phyloP scores from a whole-genome alignment of 73 alveolate genomes.

The Effrenium voratum region DNA sequence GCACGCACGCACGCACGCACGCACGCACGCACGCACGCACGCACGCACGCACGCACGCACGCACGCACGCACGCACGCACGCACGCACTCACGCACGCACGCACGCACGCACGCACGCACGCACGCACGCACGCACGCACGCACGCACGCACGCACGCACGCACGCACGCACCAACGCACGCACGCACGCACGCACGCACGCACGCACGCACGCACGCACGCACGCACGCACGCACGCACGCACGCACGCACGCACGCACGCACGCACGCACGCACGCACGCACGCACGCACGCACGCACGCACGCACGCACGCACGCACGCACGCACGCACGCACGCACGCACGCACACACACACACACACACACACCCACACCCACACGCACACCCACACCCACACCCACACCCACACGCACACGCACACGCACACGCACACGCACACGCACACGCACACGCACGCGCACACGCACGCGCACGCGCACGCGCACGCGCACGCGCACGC shows the following conservation, averaged over 20 bases:
- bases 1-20: too few relatives aligned
- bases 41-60: not conserved
- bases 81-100: too few relatives aligned
- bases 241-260: not conserved
- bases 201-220: too few relatives aligned
- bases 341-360: slow-evolving; percentile 18
- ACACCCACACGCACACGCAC: slow-evolving; percentile 14
- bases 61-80: too few relatives aligned
- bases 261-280: not conserved
- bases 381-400: not conserved
- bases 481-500: not conserved
- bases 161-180: too few relatives aligned
- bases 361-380: slow-evolving; percentile 18
- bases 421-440: slow-evolving; percentile 16
- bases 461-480: not conserved
- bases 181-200: too few relatives aligned
- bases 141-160: too few relatives aligned
- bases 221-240: not conserved
- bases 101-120: too few relatives aligned
- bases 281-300: slow-evolving; percentile 5
- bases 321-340: not conserved
- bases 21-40: not conserved
- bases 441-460: not conserved
- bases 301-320: not conserved
- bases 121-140: too few relatives aligned